Percentiles rank a stretch among this genome's conserved stretches.
These are phyloP conservation scores for Cantharellus anzutake DNA, from an alignment of 768 basidiomycete genomes.

Conservation along the genomic window DNA sequence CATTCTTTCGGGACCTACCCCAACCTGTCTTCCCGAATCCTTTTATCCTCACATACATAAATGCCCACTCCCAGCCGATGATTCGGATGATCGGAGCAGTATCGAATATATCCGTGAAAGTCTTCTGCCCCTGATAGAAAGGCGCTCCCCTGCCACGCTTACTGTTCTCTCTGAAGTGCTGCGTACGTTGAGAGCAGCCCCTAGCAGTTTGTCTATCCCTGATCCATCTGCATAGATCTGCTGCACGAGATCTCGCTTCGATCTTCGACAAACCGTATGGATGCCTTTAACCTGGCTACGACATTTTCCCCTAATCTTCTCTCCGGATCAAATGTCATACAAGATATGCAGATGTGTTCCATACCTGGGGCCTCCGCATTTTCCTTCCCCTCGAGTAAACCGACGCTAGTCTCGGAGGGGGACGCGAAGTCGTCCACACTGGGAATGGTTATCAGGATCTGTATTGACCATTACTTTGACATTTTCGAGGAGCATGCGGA, in stretches of 20 bases:
- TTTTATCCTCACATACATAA: constrained; percentile 44
- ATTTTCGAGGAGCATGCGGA: constrained; percentile 70
- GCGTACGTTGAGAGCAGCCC: constrained; percentile 23
- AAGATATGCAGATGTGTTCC: constrained; percentile 56
- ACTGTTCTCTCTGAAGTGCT: constrained; percentile 54
- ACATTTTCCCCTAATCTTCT: constrained; percentile 69
- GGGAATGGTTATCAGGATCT: constrained; percentile 51
- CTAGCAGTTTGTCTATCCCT: constrained; percentile 4
- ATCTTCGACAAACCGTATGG: constrained; percentile 54
- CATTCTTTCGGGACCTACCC: constrained; percentile 65
- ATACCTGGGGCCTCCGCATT: constrained; percentile 25
- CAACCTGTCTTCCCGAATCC: constrained; percentile 54
- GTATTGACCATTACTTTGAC: constrained; percentile 70
- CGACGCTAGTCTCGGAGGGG: constrained; percentile 23
- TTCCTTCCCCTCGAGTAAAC: constrained; percentile 7
- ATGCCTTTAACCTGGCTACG: constrained; percentile 63
- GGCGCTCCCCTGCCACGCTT: constrained; percentile 7
- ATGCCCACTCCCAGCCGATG: constrained; percentile 40
- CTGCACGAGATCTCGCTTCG: constrained; percentile 61
- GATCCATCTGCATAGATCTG: constrained; percentile 31
- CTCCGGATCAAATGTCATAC: constrained; percentile 42
- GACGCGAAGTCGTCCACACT: constrained; percentile 26
- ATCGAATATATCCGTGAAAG: constrained; percentile 49
- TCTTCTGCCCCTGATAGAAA: constrained; percentile 38
- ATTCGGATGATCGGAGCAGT: constrained; percentile 35